Conservation (phyloP, 805 yeast genomes). For the Candida ortonii region DNA sequence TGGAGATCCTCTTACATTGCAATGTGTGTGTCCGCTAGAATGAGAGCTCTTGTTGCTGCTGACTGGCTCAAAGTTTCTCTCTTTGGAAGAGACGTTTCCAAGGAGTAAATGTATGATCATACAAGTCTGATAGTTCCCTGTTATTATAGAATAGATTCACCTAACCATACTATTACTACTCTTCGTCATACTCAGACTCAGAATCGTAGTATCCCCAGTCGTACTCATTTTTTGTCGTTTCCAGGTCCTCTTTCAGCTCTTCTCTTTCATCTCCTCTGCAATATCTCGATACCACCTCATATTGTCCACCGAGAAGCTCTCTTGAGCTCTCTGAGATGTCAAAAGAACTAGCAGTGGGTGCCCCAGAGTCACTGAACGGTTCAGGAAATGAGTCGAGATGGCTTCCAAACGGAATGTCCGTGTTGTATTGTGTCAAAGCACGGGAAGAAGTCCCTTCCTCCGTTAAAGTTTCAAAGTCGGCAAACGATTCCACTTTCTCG, state of each 20-base stretch:
- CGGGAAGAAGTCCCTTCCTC: slow-evolving; percentile 20
- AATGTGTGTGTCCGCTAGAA: slow-evolving; percentile 53
- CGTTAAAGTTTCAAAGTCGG: slow-evolving; percentile 9
- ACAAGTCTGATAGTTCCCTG: not conserved
- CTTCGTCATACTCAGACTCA: slow-evolving; percentile 33
- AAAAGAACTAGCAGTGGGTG: slow-evolving; percentile 17
- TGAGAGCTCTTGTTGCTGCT: slow-evolving; percentile 48
- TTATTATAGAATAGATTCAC: slow-evolving; percentile 1
- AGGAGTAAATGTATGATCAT: slow-evolving; percentile 34
- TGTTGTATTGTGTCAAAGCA: slow-evolving; percentile 14
- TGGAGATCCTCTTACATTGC: slow-evolving; percentile 55
- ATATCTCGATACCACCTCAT: slow-evolving; percentile 23
- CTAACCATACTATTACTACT: slow-evolving; percentile 1
- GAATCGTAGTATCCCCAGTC: slow-evolving; percentile 51
- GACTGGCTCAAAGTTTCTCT: slow-evolving; percentile 52
- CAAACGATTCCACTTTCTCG: slow-evolving; percentile 3
- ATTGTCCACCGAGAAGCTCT: slow-evolving; percentile 22
- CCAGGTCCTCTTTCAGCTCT: slow-evolving; percentile 50
- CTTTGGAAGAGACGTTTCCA: slow-evolving; percentile 55
- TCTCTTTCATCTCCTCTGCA: slow-evolving; percentile 49
- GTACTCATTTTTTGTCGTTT: slow-evolving; percentile 43
- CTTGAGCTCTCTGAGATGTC: slow-evolving; percentile 26
- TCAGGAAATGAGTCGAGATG: slow-evolving; percentile 35
- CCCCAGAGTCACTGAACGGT: slow-evolving; percentile 13
- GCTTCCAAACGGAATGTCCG: slow-evolving; percentile 12